Base-by-base conservation (phyloP, 2,329 filamentous ascomycete species). In the Colletotrichum zoysiae region DNA sequence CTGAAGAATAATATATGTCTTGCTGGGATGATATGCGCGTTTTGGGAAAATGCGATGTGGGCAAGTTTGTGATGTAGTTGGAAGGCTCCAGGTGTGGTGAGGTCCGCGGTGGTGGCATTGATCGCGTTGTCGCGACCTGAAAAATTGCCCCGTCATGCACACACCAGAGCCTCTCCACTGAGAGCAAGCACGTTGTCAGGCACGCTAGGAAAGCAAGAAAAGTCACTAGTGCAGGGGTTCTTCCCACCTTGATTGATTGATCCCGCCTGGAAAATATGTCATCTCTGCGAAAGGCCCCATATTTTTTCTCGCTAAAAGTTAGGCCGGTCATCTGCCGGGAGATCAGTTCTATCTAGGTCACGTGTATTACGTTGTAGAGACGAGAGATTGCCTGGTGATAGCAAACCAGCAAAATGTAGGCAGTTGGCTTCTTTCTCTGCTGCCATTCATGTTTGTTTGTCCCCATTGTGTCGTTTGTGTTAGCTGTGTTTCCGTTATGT, bases 81-180 rank as follows among this genome's bases (percentile, higher is more conserved):
- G 30, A 59, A 35, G 53, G 51, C 46, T 44, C 8, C 59, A 70
- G 55, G 50, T 30, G 23, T 60, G 40, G 42, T n/a, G 30, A 64
- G 40, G 53, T 40, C 20, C 42, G 44, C 23, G 16, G 65, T 65
- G n/a, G 50, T 50, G 65, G 51, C 26, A 56, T 40, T 62, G 56
- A 70, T 56, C 70, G 67, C 70, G 70, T 73, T 50, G 67, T 73
- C 70, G 70, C 70, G 70, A 71, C 70, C 61, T 71, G 70, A 71
- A 73, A 73, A 73, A 71, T 73, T 73, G 70, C 67, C 70, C 70
- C 67, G 62, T 71, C 62, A 71, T 73, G 67, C 70, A 71, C 70
- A 71, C 70, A 58, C 42, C 60, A 70, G 65, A 70, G 70, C 70
- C 66, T 71, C 65, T 65, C 65, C 65, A 70, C 70, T 65, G 33